Base-by-base conservation (phyloP, 192 early-diverging fungal genomes). In the Phycomyces nitens region DNA sequence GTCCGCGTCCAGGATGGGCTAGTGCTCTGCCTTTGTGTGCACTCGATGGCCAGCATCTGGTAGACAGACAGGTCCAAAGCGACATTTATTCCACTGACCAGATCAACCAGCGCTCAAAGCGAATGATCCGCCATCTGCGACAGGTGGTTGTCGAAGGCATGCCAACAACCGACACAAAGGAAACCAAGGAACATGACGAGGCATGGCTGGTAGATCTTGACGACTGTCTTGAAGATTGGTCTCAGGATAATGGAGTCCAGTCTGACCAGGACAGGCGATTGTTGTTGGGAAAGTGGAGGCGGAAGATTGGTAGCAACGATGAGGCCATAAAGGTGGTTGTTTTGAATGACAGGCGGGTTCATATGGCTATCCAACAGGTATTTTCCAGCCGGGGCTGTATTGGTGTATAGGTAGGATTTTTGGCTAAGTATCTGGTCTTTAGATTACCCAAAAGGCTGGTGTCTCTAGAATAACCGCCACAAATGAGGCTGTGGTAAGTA, bases 311-410 rank as follows among this genome's bases (percentile, higher is more conserved):
- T 14, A 69, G 64, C 29, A 75, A 70, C 40, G 74, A 75, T 64
- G 74, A 75, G 40, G 60, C 68, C 4, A 69, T 70, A 50, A 70
- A 67, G 26, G 65, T 70, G 0, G 60, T 75, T n/a, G 68, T 75
- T 18, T 56, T 70, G 20, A 75, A 75, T 43, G 73, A 75, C 29
- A 75, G 70, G 26, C 57, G 73, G 8, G 73, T 75, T 20, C 60
- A 66, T 14, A 22, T 40, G 16, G 70, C 64, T 21, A 66, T 72
- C 9, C 52, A 54, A 0, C 64, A 72, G 29, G 65, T 66, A 58
- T 6, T 14, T 29, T 8, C 14, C 14, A 11, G n/a, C n/a, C n/a
- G n/a, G n/a, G n/a, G n/a, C n/a, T n/a, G n/a, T n/a, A n/a, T n/a
- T n/a, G n/a, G n/a, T n/a, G n/a, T n/a, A n/a, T n/a, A 34, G 29